Evolutionary conservation across 2,329 filamentous ascomycete genomes (phyloP).

Genomic region (Gaeumannomyces tritici): DNA sequence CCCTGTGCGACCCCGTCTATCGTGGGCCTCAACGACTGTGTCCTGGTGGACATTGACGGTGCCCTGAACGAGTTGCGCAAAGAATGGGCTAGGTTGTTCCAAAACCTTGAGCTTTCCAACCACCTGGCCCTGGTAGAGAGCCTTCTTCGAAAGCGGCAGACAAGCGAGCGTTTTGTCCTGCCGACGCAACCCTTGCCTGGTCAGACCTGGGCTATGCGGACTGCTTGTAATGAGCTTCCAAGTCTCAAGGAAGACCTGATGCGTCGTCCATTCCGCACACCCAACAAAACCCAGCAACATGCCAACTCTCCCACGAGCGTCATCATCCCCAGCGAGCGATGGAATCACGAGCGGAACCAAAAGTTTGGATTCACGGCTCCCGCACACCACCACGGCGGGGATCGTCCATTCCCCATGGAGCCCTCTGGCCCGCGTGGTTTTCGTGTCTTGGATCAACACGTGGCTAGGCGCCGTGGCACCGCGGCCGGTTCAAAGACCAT

Average conservation of each 20-base stretch:
- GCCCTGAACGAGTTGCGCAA: slow-evolving; percentile 29
- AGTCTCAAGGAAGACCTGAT: background rate
- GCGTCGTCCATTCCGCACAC: background rate
- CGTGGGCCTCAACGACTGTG: slow-evolving; percentile 14
- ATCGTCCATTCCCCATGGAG: background rate
- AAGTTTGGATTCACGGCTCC: background rate
- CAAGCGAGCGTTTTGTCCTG: slow-evolving; percentile 11
- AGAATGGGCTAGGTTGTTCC: slow-evolving; percentile 37
- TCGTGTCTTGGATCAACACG: background rate
- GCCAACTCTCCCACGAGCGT: background rate
- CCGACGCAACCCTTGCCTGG: background rate
- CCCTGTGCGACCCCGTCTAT: slow-evolving; percentile 26
- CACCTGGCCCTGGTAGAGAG: slow-evolving; percentile 34
- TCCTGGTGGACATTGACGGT: slow-evolving; percentile 21
- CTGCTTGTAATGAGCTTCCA: background rate
- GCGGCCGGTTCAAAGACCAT: background rate
- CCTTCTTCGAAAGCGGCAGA: slow-evolving; percentile 22
- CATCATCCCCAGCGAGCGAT: background rate
- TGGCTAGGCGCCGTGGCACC: background rate
- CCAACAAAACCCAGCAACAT: background rate
- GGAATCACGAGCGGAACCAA: background rate
- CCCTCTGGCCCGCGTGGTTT: no score
- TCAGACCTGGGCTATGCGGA: background rate
- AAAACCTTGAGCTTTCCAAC: slow-evolving; percentile 33
- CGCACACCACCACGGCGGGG: no score